Evolutionary conservation across 2,329 filamentous ascomycete species (phyloP), one percentile per base, ranked within the genome.

Genomic region (Ceratocystis huliohia): DNA sequence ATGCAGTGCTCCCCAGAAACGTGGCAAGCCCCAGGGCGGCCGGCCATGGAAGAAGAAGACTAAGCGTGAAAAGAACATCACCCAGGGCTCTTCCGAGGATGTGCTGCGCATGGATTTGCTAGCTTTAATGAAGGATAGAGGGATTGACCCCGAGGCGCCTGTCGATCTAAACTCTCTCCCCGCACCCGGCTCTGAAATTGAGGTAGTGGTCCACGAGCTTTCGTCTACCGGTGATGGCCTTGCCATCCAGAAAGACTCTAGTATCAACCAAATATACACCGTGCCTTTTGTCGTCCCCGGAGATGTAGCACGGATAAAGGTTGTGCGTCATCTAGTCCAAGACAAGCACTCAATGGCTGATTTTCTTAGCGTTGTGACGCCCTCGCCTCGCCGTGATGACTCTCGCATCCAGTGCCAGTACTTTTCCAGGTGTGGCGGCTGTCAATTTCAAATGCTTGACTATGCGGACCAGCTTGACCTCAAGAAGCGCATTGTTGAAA

Each of bases 381-480:
- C 92, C 0, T 91, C 89, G 0, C 81, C 85, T 0, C 79, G 87
- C 65, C 87, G 94, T 71, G 87, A 96, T 72, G 88, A 94, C 72
- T 80, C 81, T 46, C 84, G 89, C 25, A 82, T 96, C 71, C 81
- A 81, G 66, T 99, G 94, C 78, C 82, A 84, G 71, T 97, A 99
- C 79, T 99, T 99, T 73, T 79, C 84, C 50, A 82, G 81, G 65
- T 99, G 94, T 76, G 89, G 88, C 8, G 94, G 94, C 41, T 99
- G 94, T 74, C 94, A 99, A 76, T 92, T 97, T 75, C 94, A 99
- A 78, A 96, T 97, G 90, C 83, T 99, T 69, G 85, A 90, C 65
- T 97, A 97, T 75, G 77, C 82, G 37, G 88, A 91, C 71, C 94
- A 99, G 75, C 83, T 99, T 33, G 80, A 80, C 57, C 87, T 93